Evolutionary conservation across 2,329 filamentous ascomycete genomes (phyloP), one percentile per base, ranked within the genome.

Genomic region (Diplodia sapinea): DNA sequence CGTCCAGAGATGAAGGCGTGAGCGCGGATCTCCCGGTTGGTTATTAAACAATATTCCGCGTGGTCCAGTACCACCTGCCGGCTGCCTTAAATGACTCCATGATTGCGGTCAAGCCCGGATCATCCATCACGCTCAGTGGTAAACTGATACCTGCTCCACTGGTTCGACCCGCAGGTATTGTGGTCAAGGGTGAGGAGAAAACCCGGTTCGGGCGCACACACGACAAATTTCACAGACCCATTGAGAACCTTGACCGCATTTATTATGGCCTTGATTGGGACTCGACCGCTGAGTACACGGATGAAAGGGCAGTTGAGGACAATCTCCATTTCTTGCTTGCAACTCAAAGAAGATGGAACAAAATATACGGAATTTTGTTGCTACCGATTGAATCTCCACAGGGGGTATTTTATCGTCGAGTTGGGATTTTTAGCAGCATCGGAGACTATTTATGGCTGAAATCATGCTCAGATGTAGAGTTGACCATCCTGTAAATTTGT

Each of bases 21-120:
- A n/a, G n/a, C n/a, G n/a, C n/a, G n/a, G n/a, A n/a, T n/a, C n/a
- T n/a, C n/a, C n/a, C n/a, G n/a, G n/a, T n/a, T n/a, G n/a, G n/a
- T n/a, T n/a, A n/a, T n/a, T n/a, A n/a, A n/a, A n/a, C n/a, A n/a
- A n/a, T n/a, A n/a, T n/a, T n/a, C n/a, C n/a, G 23, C 23, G 5
- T 55, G 15, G 8, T 55, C 7, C 31, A n/a, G 23, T 55, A 55
- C 23, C 23, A n/a, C 31, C 8, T 55, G 15, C 51, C 51, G 23
- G 11, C 23, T 26, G 23, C 23, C 23, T 55, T 6, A 2, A 33
- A 55, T 33, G 23, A 26, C 23, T 2, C 51, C 9, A 31, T 31
- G 23, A n/a, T 55, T 31, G 51, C 51, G 51, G 51, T 55, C 51
- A 55, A 55, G 12, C 51, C 51, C 12, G 51, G 51, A 55, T 55